Percentiles rank a stretch among this genome's conserved stretches.
Evolutionary conservation across 1,139 yeast genomes (phyloP).

Genomic region (Saccharomyces pastorianus): DNA sequence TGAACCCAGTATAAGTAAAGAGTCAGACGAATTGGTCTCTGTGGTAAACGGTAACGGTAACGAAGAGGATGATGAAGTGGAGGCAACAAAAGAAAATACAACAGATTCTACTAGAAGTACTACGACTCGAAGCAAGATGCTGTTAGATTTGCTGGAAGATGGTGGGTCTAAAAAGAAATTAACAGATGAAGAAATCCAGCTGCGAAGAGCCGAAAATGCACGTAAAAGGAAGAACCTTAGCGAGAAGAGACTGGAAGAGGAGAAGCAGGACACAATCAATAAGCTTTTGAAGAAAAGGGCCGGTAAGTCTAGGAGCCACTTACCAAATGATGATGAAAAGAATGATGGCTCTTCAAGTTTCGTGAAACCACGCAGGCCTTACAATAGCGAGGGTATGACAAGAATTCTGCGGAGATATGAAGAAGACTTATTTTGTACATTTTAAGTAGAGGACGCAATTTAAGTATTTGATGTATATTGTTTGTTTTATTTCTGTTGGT

Average conservation of each 20-base stretch:
- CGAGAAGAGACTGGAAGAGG: constrained; percentile 80
- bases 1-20: constrained; percentile 9
- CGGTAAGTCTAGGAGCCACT: constrained; percentile 45
- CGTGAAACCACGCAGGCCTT: constrained; percentile 31
- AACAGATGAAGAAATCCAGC: constrained; percentile 77
- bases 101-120: constrained; percentile 3
- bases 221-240: constrained; percentile 81
- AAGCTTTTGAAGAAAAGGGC: constrained; percentile 81
- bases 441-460: constrained; percentile 3
- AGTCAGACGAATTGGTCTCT: constrained; percentile 7
- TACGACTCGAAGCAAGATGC: constrained; percentile 14
- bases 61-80: constrained; percentile 10
- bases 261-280: constrained; percentile 83
- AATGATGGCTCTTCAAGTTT: constrained; percentile 29
- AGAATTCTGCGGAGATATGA: constrained; percentile 17
- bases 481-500: not conserved
- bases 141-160: constrained; percentile 23
- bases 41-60: constrained; percentile 1
- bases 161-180: constrained; percentile 31
- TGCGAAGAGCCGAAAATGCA: constrained; percentile 80
- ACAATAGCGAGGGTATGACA: constrained; percentile 20
- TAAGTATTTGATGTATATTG: not conserved
- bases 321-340: constrained; percentile 37
- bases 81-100: constrained; percentile 8
- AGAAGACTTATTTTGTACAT: constrained; percentile 13